Evolutionary conservation across 371 early-diverging fungal genomes (phyloP), one percentile per base, ranked within the genome.

Genomic region (Mucor ambiguus): DNA sequence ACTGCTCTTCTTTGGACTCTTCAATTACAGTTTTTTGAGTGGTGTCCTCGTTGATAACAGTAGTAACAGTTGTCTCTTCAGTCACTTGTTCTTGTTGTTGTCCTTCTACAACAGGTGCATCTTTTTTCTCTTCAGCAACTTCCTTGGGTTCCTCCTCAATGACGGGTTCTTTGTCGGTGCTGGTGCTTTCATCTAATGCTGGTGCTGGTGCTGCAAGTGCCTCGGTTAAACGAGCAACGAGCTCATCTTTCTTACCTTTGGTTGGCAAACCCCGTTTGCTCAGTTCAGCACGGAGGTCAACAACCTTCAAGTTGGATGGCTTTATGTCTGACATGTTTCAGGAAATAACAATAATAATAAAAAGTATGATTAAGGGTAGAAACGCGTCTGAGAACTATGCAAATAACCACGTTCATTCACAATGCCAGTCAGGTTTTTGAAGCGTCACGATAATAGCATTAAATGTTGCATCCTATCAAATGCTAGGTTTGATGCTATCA

Each of bases 191-290:
- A 35, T 35, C 37, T 66, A 35, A 44, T 38, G 11, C 54, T 56
- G 12, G 43, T 52, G 8, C 43, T 26, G 4, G 56, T 14, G 66
- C 57, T 20, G 69, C 70, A 22, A 89, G 48, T 0, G 84, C 89
- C 67, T 87, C 83, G 58, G 85, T 82, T 26, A 93, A 79, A 29
- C 93, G 86, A 49, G 80, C 76, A 5, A 90, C 73, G 10, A 93
- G 72, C 11, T 91, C 93, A 61, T 87, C 88, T 72, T 93, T 93
- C 46, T 92, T 80, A 1, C 93, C 93, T 26, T 84, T 87, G 2
- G 84, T 86, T 10, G 92, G 58, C 24, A 93, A 64, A 6, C 80
- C 77, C 29, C 92, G 85, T 6, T 80, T 77, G 7, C 77, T 67
- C 5, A 93, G 79, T 71, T 89, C 89, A 63, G 77, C 77, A 63